Evolutionary conservation across 2,329 filamentous ascomycete genomes (phyloP).

Genomic region (Exophiala sp.): DNA sequence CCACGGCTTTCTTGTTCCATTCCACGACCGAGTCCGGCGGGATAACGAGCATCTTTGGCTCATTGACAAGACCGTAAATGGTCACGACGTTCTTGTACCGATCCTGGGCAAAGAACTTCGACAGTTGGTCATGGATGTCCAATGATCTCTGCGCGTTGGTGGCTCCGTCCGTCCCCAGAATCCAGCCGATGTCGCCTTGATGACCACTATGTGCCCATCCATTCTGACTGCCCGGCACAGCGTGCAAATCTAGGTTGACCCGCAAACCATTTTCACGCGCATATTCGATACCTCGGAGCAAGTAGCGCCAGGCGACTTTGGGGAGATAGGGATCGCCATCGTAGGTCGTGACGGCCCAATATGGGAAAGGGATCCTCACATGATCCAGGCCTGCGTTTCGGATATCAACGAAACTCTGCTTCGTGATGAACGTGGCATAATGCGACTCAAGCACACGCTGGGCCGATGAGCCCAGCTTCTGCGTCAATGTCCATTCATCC

Average conservation of each 20-base stretch:
- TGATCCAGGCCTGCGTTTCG: slow-evolving; percentile 85
- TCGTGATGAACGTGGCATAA: slow-evolving; percentile 82
- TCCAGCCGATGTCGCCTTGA: slow-evolving; percentile 74
- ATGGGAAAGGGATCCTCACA: slow-evolving; percentile 90
- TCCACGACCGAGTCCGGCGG: slow-evolving; percentile 57
- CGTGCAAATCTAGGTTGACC: slow-evolving; percentile 89
- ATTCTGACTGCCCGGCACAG: slow-evolving; percentile 87
- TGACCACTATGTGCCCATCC: slow-evolving; percentile 95
- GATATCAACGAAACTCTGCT: slow-evolving; percentile 78
- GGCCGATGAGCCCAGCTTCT: slow-evolving; percentile 60
- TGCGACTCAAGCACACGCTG: slow-evolving; percentile 69
- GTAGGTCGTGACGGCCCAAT: slow-evolving; percentile 88
- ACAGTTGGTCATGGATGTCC: slow-evolving; percentile 79
- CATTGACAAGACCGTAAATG: slow-evolving; percentile 92
- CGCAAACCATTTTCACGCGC: slow-evolving; percentile 85
- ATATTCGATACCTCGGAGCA: slow-evolving; percentile 88
- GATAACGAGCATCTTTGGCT: slow-evolving; percentile 78
- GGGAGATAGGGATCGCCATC: slow-evolving; percentile 81
- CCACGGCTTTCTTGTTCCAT: slow-evolving; percentile 73
- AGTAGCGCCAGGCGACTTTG: slow-evolving; percentile 84
- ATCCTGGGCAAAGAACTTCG: slow-evolving; percentile 85
- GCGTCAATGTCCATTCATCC: slow-evolving; percentile 78
- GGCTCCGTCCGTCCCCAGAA: slow-evolving; percentile 80
- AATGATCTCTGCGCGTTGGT: slow-evolving; percentile 74
- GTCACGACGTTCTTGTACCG: slow-evolving; percentile 87